Evolutionary conservation across 768 basidiomycete genomes (phyloP), one percentile per base, ranked within the genome.

Genomic region (Hypholoma fasciculare): DNA sequence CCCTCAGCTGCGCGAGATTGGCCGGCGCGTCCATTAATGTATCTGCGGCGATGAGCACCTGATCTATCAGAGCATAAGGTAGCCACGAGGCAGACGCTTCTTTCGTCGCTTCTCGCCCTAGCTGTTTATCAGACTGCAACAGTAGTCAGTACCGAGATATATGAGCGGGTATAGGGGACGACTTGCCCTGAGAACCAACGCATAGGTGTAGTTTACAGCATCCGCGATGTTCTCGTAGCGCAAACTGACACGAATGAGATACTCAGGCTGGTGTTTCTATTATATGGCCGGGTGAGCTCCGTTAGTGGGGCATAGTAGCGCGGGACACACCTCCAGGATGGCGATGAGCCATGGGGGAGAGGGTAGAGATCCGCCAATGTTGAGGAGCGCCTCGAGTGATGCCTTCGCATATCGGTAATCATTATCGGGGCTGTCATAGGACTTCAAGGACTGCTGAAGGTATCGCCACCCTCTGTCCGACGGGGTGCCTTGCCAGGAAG

Each of bases 391-490:
- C 69, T 96, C 91, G 49, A 95, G 75, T 13, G 85, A 83, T 20
- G 85, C 82, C 66, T 92, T 91, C 49, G 82, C 82, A 69, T 97
- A 96, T 57, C 80, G 80, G 73, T 82, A 87, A 67, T 93, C 87
- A 13, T 85, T 91, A 52, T 85, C 82, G 17, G 76, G 65, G 11
- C 77, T 78, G 68, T 99, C 96, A 64, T 97, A 84, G 49, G 88
- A 84, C 56, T 88, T 84, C 60, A 98, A 77, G 17, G 88, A 82
- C 62, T 86, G 80, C 61, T 93, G 89, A 46, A 99, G 81, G 70
- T 94, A 94, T 67, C 90, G 82, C 92, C 95, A 95, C 4, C 88
- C 94, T 60, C 90, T 83, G 62, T 92, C 88, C 37, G 86, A 82
- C 16, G 87, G 77, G 6, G 89, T 82, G 4, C 96, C 96, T 17